phyloP scores from a whole-genome alignment of 805 yeast genomes.

The Pichia pseudocactophila region DNA sequence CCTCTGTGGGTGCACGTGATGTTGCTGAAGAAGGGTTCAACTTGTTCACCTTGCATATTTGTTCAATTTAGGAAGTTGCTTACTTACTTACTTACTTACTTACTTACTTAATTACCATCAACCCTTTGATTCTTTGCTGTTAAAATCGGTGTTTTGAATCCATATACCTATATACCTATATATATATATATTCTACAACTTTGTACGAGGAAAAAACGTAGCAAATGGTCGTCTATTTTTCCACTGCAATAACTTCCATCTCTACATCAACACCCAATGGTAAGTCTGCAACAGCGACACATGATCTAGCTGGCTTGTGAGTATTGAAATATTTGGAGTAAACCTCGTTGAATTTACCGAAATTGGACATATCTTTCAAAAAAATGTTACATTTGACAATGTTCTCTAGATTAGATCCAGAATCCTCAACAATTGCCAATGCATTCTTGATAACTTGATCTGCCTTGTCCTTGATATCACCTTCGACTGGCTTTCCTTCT shows the following conservation, averaged over 20 bases:
- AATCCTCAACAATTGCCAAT: constrained; percentile 65
- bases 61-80: no score
- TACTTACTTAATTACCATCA: no score
- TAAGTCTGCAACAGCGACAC: constrained; percentile 88
- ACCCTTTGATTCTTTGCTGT: no score
- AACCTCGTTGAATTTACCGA: constrained; percentile 77
- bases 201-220: no score
- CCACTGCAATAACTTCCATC: constrained; percentile 88
- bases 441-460: constrained; percentile 67
- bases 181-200: no score
- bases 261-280: constrained; percentile 86
- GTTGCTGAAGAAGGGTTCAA: no score
- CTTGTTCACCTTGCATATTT: no score
- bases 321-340: constrained; percentile 68
- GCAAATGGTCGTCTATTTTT: constrained; percentile 26
- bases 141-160: no score
- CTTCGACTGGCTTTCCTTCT: constrained; percentile 71
- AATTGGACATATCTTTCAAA: constrained; percentile 83
- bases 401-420: constrained; percentile 75
- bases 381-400: constrained; percentile 84
- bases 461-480: constrained; percentile 66
- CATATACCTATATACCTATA: no score
- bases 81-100: no score
- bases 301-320: constrained; percentile 94
- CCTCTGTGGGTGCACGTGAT: constrained; percentile 4